Base-by-base conservation (phyloP, 768 basidiomycete genomes). In the Lactifluus subvellereus region DNA sequence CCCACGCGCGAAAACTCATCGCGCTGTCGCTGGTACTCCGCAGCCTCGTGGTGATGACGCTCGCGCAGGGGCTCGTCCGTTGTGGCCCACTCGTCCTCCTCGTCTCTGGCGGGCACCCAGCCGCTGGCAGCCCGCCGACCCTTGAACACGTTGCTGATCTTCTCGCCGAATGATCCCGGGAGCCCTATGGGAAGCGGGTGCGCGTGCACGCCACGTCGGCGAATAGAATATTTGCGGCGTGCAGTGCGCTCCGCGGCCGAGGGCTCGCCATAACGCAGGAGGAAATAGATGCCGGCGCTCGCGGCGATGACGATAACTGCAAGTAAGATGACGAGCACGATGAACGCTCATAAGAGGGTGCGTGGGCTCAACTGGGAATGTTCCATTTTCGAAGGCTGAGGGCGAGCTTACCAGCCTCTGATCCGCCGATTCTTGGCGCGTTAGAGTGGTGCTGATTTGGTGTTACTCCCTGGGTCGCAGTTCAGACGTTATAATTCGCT, bases 301-400 rank as follows among this genome's bases (percentile, higher is more conserved):
- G 81, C 79, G 35, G 76, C 69, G 61, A 85, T 66, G 71, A 88
- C 81, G 58, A 89, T 74, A 60, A 81, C 65, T 60, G 77, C 74
- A 47, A 89, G 78, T 50, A 75, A 71, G 42, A 87, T 80, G 45
- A 89, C 77, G 43, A 89, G 73, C 4, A 74, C 83, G 66, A 88
- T 80, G 74, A 89, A 89, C 9, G 59, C 67, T 68, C 20, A n/a
- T 33, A 33, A 7, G 11, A 20, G 16, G n/a, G 4, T 11, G 51
- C 1, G 40, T 59, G 35, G 51, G 38, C 42, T 53, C 30, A 52
- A 53, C 14, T 13, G 42, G 47, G 47, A 10, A 11, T 48, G 47
- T 10, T 48, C 4, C 47, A 48, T 48, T 48, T 11, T 53, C 30
- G 30, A 35, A 14, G 55, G 22, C 20, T 42, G 43, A 22, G 57